phyloP scores from a whole-genome alignment of 2,329 filamentous ascomycete genomes.

The Seiridium cupressi region DNA sequence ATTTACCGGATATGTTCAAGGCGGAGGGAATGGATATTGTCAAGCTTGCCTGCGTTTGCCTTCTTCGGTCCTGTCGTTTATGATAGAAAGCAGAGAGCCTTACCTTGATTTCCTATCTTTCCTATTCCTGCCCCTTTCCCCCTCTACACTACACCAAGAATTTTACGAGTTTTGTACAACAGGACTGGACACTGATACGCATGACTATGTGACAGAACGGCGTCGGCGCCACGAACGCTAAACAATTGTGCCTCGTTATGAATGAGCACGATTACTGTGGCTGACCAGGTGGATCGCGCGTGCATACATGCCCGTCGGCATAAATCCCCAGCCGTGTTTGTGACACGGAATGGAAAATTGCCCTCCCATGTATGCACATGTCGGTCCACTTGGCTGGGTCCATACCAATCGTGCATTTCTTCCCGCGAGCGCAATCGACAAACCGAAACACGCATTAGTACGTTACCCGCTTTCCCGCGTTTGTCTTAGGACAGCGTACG shows the following conservation, averaged over 20 bases:
- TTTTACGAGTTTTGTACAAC: constrained; percentile 14
- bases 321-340: too few relatives aligned
- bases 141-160: constrained; percentile 16
- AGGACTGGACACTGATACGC: constrained; percentile 36
- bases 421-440: too few relatives aligned
- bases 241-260: not conserved
- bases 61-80: constrained; percentile 5
- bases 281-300: too few relatives aligned
- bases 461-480: too few relatives aligned
- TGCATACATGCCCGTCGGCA: too few relatives aligned
- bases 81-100: constrained; percentile 17
- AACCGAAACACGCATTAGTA: too few relatives aligned
- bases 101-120: constrained; percentile 10
- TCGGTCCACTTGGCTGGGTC: too few relatives aligned
- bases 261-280: not conserved
- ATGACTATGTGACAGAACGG: constrained; percentile 38
- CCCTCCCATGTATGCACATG: too few relatives aligned
- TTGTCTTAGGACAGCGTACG: too few relatives aligned
- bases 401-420: too few relatives aligned
- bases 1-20: constrained; percentile 6
- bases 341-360: too few relatives aligned
- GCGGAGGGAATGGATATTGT: not conserved
- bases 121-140: constrained; percentile 17
- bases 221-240: constrained; percentile 32
- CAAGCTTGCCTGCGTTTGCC: constrained; percentile 10